Conservation (phyloP, 1,284 basidiomycete species). For the Heterobasidion occidentale region DNA sequence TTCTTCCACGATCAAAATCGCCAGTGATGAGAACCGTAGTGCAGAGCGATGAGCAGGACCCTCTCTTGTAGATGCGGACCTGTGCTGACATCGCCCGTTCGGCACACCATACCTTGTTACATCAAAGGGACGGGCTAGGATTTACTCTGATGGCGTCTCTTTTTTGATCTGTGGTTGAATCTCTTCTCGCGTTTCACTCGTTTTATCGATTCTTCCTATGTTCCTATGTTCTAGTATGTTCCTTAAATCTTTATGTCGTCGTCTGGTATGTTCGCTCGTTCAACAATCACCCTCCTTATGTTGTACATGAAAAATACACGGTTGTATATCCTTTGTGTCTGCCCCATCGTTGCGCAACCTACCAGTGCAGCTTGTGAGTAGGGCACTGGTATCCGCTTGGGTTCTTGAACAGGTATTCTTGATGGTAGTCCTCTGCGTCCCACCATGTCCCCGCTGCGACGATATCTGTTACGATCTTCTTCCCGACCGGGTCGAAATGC, state of each 20-base stretch:
- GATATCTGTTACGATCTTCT: constrained; percentile 78
- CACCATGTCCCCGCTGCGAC: constrained; percentile 64
- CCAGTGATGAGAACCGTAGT: constrained; percentile 37
- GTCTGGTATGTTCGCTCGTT: no score
- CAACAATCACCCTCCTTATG: no score
- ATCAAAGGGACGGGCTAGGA: constrained; percentile 36
- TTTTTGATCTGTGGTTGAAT: constrained; percentile 4
- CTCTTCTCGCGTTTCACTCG: neutral
- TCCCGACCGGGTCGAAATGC: constrained; percentile 68
- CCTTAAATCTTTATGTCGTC: no score
- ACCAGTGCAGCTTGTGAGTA: constrained; percentile 47
- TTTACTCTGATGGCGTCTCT: constrained; percentile 34
- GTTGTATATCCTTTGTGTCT: neutral
- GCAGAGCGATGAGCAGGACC: constrained; percentile 36
- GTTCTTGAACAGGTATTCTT: constrained; percentile 73
- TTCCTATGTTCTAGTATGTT: no score
- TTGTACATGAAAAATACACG: no score
- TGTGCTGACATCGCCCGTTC: constrained; percentile 38
- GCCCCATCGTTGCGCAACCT: constrained; percentile 3
- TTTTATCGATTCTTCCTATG: no score
- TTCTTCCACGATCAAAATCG: constrained; percentile 47
- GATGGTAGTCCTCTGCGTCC: constrained; percentile 83
- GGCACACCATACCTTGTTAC: constrained; percentile 44
- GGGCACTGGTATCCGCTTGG: constrained; percentile 51
- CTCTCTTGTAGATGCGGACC: constrained; percentile 19